Base-by-base conservation (phyloP, 176 grass and related monocot species). In the Poa annua region DNA sequence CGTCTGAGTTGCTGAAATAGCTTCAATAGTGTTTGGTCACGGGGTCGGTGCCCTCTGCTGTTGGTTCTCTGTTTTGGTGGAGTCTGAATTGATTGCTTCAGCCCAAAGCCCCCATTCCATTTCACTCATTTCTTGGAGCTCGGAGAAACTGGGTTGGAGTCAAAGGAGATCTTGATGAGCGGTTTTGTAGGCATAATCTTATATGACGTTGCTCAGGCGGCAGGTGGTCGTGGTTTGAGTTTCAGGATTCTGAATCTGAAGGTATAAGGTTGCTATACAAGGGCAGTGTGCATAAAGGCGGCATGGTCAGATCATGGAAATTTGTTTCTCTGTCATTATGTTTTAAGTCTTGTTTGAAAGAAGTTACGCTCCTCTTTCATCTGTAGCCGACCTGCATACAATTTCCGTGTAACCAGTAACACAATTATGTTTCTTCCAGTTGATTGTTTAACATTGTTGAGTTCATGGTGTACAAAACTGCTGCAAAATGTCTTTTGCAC, bases 21-120 rank as follows among this genome's bases (percentile, higher is more conserved):
- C 55, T 78, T 77, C 11, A 83, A 47, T 83, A 76, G 53, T 82
- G 14, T 73, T 78, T 44, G n/a, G 55, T 78, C 83, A 78, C 7
- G 49, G 29, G 2, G 34, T 74, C 50, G 22, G 44, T 77, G 63
- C 83, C 61, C 69, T 78, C 34, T 44, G 0, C 45, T 49, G 45
- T 72, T 33, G 12, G 12, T 77, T 64, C 35, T 82, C 35, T 82
- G 20, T 57, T 64, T 78, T 73, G 4, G 26, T 73, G 15, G 64
- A 38, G 24, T 62, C 62, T 83, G 29, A 75, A 38, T 51, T 51
- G 42, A 22, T 64, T 34, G 25, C 56, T 50, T 63, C 41, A 11
- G 52, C 45, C 19, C 68, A 7, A 35, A 82, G 11, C 15, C 6
- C n/a, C 24, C 65, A 36, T 55, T 34, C 24, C 65, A 36, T 55